Percentiles rank a stretch among this genome's conserved stretches.
Evolutionary conservation across 108 stramenopile species (phyloP).

Genomic region (Pseudonitzschia delicatissima): DNA sequence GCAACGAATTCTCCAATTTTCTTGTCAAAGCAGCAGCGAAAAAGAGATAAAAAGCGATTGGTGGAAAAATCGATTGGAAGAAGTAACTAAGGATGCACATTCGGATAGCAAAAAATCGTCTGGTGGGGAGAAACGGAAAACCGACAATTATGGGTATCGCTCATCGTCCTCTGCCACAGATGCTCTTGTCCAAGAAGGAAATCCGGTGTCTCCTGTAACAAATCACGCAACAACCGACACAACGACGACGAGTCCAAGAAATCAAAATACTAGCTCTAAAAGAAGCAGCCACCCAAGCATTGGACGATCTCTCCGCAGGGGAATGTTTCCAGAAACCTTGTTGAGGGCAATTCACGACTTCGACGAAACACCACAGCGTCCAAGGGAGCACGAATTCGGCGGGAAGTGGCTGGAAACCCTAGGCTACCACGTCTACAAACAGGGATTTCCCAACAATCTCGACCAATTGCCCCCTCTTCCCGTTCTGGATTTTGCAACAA

Average conservation of each 20-base stretch:
- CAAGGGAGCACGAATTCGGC: conserved; percentile 5
- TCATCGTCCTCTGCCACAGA: background rate
- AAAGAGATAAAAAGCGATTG: conserved; percentile 5
- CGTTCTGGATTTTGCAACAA: background rate
- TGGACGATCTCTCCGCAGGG: conserved; percentile 6
- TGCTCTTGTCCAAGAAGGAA: too few species aligned
- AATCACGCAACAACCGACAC: background rate
- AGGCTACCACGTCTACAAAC: conserved; percentile 63
- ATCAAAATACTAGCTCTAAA: background rate
- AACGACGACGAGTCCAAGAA: background rate
- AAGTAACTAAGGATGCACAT: background rate
- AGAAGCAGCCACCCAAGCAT: conserved; percentile 2
- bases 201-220: background rate
- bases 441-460: conserved; percentile 63
- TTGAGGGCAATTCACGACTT: background rate
- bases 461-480: background rate
- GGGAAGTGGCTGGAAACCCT: conserved; percentile 41
- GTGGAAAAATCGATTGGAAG: conserved; percentile 2
- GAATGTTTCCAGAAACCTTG: background rate
- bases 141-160: background rate
- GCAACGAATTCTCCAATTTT: conserved; percentile 48
- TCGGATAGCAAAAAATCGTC: background rate
- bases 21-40: background rate
- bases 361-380: background rate
- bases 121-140: background rate